Base-by-base conservation (phyloP, 768 basidiomycete species). In the Suillus subluteus region DNA sequence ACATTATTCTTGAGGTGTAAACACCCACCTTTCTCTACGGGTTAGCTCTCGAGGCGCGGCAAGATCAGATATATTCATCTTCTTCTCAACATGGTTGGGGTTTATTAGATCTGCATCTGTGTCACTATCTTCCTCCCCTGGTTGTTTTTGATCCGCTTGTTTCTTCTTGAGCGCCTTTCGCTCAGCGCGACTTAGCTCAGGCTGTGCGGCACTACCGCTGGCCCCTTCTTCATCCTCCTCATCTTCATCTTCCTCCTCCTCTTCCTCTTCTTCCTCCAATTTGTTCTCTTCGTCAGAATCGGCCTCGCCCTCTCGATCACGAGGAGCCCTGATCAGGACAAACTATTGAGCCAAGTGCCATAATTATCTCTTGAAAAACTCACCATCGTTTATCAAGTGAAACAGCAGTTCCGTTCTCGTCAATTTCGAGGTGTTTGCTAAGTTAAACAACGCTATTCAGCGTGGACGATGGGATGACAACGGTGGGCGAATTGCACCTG, bases 151-250 rank as follows among this genome's bases (percentile, higher is more conserved):
- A 68, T 83, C 81, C 30, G 83, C 83, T 73, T 91, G 88, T 74
- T 92, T 90, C 85, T 92, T 95, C 87, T 96, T 96, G 73, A 91
- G 77, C 38, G 91, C 95, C 69, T 86, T 87, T 66, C 92, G 83
- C 77, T 96, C 89, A 1, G 85, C 79, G 43, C 95, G 88, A 16
- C 85, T 83, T 63, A 95, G 80, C 74, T 91, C 92, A 18, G 82
- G 84, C 71, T 82, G 81, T 50, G 73, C 68, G 65, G 71, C 69
- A 62, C 52, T 77, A 23, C 56, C 69, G 58, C 70, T 74, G 6
- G 76, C 69, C 4, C 70, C 77, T 3, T 72, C 73, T 3, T 74
- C 79, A 15, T 78, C 81, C 56, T 77, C 74, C 62, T 80, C 79
- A 2, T 82, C 82, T 2, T 80, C 79, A 2, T 82, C 82, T 2